Evolutionary conservation across 2,329 filamentous ascomycete genomes (phyloP), one percentile per base, ranked within the genome.

Genomic region (Incumbomyces lentus): DNA sequence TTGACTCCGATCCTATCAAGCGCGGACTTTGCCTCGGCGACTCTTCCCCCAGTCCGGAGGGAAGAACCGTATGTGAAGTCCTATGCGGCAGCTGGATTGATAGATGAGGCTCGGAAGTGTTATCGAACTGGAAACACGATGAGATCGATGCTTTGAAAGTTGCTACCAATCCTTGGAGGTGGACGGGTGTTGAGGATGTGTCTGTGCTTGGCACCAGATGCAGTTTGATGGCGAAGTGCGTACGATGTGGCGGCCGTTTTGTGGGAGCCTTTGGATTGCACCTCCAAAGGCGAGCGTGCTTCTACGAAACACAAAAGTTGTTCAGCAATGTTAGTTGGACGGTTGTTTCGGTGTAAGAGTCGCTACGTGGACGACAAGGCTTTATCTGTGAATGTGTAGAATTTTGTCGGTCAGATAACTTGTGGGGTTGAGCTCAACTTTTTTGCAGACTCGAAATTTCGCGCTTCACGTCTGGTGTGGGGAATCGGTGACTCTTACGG

Each of bases 21-120:
- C 82, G 81, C 80, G 50, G 52, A 54, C 87, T 84, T 87, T 86
- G 86, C 84, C 87, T 90, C 84, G 84, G 87, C 85, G 88, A 95
- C 87, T 92, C 92, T 93, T 90, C 92, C 92, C 89, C 90, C 43
- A 32, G 70, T 74, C 75, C 74, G 92, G 90, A 95, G 36, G 89
- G 90, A 96, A 96, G 90, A 94, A 89, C 84, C 85, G 82, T 78
- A 79, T 80, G 82, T 82, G 79, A 79, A 82, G 84, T 93, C 86
- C 87, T 96, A 98, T 98, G 90, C 92, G 92, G 92, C 92, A 96
- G 90, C 86, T 94, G 84, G 78, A 71, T 70, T 70, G 76, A 69
- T 67, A 76, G 71, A 65, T 71, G 76, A 68, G 74, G 76, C 57
- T 64, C 65, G 56, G 52, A 6, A 40, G 51, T 51, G 48, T 38